Conservation (phyloP, 73 alveolate genomes). For the Paramecium pentaurelia region DNA sequence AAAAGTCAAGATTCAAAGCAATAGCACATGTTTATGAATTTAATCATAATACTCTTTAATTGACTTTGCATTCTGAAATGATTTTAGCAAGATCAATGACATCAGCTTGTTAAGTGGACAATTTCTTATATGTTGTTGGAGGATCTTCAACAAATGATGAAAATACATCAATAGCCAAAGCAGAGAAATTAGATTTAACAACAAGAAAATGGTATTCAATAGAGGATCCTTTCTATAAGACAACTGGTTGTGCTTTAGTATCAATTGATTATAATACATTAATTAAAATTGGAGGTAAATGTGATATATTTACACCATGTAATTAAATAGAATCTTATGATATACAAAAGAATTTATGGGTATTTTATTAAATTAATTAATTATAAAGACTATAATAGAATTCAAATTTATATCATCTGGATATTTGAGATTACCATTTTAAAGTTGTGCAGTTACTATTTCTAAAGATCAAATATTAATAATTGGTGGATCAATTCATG, state of each 20-base stretch:
- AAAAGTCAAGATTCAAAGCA: neutral
- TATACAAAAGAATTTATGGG: neutral
- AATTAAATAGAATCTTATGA: neutral
- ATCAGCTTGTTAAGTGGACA: neutral
- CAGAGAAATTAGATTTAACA: neutral
- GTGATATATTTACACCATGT: conserved; percentile 42
- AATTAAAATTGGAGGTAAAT: conserved; percentile 15
- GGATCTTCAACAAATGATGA: conserved; percentile 48
- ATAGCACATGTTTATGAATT: neutral
- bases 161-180: neutral
- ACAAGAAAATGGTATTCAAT: conserved; percentile 27
- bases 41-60: neutral
- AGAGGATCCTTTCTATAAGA: conserved; percentile 5
- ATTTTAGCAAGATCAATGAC: conserved; percentile 2
- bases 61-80: conserved; percentile 27
- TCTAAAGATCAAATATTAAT: neutral
- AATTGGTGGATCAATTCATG: conserved; percentile 20
- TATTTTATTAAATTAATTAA: neutral
- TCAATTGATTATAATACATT: neutral
- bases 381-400: neutral
- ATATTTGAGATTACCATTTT: conserved; percentile 31
- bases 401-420: neutral
- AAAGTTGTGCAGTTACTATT: neutral
- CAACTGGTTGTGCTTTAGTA: conserved; percentile 8
- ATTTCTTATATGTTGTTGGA: conserved; percentile 31